phyloP scores from a whole-genome alignment of 768 basidiomycete genomes.

The Suillus decipiens region DNA sequence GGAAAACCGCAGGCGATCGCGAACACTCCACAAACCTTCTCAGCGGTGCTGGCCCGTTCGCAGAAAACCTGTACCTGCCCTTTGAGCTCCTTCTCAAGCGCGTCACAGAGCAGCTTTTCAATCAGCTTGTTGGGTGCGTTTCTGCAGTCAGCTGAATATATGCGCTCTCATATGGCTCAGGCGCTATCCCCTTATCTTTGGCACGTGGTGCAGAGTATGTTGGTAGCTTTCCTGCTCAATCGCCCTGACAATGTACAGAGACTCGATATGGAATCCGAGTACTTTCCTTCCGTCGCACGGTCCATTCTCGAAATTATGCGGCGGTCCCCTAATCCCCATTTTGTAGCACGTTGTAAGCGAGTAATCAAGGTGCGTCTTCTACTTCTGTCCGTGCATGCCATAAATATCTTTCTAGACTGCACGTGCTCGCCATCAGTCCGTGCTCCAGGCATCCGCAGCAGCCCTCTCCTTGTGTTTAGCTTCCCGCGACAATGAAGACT shows the following conservation, averaged over 20 bases:
- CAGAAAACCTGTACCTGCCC: constrained; percentile 55
- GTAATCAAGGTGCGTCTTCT: constrained; percentile 47
- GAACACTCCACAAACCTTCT: constrained; percentile 35
- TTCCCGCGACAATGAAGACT: constrained; percentile 9
- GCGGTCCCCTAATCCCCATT: constrained; percentile 51
- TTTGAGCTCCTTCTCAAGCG: constrained; percentile 52
- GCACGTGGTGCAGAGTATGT: constrained; percentile 61
- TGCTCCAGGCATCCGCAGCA: constrained; percentile 31
- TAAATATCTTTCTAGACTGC: constrained; percentile 24
- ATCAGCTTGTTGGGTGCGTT: constrained; percentile 60
- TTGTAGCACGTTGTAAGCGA: constrained; percentile 44
- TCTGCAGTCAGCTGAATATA: constrained; percentile 13
- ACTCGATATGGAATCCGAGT: constrained; percentile 52
- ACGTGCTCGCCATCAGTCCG: constrained; percentile 23
- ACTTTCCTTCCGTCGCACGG: constrained; percentile 48
- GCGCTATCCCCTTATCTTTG: constrained; percentile 79
- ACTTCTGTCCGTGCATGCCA: constrained; percentile 7
- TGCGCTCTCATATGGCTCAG: constrained; percentile 37
- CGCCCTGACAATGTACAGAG: constrained; percentile 41
- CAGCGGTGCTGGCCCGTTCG: constrained; percentile 50
- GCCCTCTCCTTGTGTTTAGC: constrained; percentile 27
- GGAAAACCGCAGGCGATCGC: constrained; percentile 24
- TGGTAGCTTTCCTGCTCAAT: constrained; percentile 11
- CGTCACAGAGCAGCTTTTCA: constrained; percentile 54
- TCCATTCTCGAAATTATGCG: constrained; percentile 53